These are phyloP conservation scores for Dryas drummondii DNA, from an alignment of 306 rosid genomes.

Conservation along the genomic window DNA sequence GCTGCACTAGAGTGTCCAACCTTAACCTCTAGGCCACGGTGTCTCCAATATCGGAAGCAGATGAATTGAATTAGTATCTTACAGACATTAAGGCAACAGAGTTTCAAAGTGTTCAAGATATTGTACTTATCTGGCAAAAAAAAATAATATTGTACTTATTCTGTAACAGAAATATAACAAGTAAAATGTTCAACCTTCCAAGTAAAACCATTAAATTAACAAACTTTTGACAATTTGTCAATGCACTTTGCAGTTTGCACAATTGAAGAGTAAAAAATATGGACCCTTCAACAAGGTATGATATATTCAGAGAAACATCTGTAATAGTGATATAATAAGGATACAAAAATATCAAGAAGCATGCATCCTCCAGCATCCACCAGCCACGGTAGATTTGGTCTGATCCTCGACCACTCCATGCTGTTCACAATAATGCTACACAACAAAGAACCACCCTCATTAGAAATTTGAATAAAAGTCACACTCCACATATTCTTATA, in stretches of 20 bases:
- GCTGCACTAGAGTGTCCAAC: constrained; percentile 23
- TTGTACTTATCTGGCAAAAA: not conserved
- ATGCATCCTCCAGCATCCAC: constrained; percentile 89
- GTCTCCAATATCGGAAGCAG: constrained; percentile 39
- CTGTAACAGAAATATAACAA: not conserved
- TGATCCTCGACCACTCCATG: constrained; percentile 61
- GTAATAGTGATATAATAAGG: constrained; percentile 35
- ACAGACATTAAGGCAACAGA: constrained; percentile 31
- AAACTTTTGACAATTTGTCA: not conserved
- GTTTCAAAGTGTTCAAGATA: not conserved
- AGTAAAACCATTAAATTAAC: not conserved
- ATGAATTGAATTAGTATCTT: constrained; percentile 70
- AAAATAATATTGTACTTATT: not conserved
- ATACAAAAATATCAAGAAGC: constrained; percentile 74
- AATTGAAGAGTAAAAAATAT: not conserved
- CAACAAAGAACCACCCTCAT: not conserved
- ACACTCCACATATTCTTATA: not conserved
- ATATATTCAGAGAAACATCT: not conserved
- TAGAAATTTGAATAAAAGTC: not conserved
- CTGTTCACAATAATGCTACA: constrained; percentile 72
- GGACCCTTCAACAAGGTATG: not conserved
- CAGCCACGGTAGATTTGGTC: constrained; percentile 86
- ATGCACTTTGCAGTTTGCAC: not conserved
- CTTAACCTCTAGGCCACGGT: constrained; percentile 1
- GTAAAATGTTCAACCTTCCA: not conserved